Base-by-base conservation (phyloP, 495 filamentous ascomycete genomes). In the Talaromyces liani region DNA sequence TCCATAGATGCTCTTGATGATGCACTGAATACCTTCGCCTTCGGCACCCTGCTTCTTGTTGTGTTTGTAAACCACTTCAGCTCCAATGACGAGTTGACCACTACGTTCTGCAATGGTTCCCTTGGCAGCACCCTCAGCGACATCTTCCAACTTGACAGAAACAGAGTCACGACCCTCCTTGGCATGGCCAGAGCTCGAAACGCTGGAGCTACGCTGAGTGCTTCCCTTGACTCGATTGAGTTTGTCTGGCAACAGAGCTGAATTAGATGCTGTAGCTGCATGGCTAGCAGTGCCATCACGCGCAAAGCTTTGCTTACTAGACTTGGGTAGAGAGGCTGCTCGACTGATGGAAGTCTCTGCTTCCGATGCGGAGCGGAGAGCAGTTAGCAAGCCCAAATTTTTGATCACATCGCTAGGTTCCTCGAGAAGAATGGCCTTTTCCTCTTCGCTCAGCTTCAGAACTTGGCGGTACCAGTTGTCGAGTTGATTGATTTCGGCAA, bases 61-160 rank as follows among this genome's bases (percentile, higher is more conserved):
- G 65, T 87, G 91, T 66, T 88, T 89, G 80, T 92, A 96, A 24
- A 92, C 91, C 14, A 97, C 92, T 69, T 95, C 88, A 60, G 91
- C 88, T 47, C 87, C 87, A 47, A 91, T 82, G 53, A 79, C 75
- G 39, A 93, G 86, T 18, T 80, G 73, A 18, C 79, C 81, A 60
- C 69, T 80, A 61, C 78, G 79, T 66, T 84, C 82, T 4, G 79
- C 79, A 27, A 75, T 63, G 14, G 77, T 79, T 6, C 78, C 78
- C 64, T 84, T 84, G 41, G 73, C 70, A 16, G 56, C 60, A 2
- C 77, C 73, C 60, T 84, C 84, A 0, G 77, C 70, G 8, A 81
- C 82, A 67, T 86, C 84, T 70, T 85, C 84, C 36, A 81, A 60
- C 68, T 86, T 86, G 47, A 85, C 77, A 12, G 75, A 67, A 16